A percentile compares a stretch with the other conserved stretches of the same genome.
Evolutionary conservation across 805 yeast genomes (phyloP).

Genomic region (Candida qinlingensis): DNA sequence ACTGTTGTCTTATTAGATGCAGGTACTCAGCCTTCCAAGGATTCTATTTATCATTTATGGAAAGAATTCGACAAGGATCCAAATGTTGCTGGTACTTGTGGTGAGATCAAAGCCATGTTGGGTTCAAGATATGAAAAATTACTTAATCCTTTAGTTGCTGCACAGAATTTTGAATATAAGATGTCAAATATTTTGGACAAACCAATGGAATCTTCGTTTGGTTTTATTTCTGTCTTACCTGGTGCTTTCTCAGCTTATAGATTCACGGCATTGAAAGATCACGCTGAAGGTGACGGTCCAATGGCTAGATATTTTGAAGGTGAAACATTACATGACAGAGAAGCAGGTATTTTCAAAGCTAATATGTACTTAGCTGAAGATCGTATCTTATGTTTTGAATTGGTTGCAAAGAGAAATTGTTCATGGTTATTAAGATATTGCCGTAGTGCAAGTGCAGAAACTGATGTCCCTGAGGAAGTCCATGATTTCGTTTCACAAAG

Average conservation of each 20-base stretch:
- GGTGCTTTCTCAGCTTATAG: conserved; percentile 97
- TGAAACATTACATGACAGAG: conserved; percentile 63
- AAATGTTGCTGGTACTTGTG: conserved; percentile 95
- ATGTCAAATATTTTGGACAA: conserved; percentile 92
- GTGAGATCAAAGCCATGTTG: conserved; percentile 84
- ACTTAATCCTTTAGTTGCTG: conserved; percentile 86
- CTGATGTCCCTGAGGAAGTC: conserved; percentile 89
- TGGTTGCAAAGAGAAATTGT: conserved; percentile 75
- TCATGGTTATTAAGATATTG: conserved; percentile 83
- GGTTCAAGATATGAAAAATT: conserved; percentile 56
- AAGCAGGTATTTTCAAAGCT: conserved; percentile 82
- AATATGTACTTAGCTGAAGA: conserved; percentile 98
- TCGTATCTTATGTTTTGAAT: conserved; percentile 88
- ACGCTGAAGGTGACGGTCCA: conserved; percentile 74
- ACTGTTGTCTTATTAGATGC: conserved; percentile 85
- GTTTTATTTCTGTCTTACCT: conserved; percentile 89
- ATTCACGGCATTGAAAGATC: conserved; percentile 67
- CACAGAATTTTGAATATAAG: conserved; percentile 95
- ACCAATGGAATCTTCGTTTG: conserved; percentile 93
- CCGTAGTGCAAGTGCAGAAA: conserved; percentile 83
- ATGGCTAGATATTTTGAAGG: conserved; percentile 89
- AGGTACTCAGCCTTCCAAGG: conserved; percentile 86
- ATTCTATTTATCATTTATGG: conserved; percentile 88
- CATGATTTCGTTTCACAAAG: conserved; percentile 88
- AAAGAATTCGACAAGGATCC: conserved; percentile 69